phyloP scores from a whole-genome alignment of 345 rosid species.

The Heritiera fomes region DNA sequence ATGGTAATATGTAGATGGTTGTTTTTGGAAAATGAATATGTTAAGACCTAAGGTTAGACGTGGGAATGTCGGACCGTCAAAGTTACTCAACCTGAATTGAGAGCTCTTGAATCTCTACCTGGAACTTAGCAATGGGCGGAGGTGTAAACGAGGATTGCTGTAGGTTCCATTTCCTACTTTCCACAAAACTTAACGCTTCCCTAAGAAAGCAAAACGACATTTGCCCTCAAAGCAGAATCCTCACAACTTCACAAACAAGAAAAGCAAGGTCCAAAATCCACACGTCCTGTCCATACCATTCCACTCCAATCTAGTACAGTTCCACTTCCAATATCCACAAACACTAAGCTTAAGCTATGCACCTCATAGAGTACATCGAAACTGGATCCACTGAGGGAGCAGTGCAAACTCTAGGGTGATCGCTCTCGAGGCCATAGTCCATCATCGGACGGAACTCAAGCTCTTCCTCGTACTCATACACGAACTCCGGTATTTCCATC shows the following conservation, averaged over 20 bases:
- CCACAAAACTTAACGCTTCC: not conserved
- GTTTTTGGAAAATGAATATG: not conserved
- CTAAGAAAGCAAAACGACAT: too few relatives aligned
- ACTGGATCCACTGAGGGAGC: conserved; percentile 30
- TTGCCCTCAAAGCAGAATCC: too few relatives aligned
- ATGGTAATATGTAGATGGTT: not conserved
- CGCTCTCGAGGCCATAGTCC: conserved; percentile 58
- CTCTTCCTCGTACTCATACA: conserved; percentile 51
- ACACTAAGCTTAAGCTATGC: conserved; percentile 37
- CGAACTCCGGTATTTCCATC: conserved; percentile 60
- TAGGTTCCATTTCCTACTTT: not conserved
- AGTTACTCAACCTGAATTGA: not conserved
- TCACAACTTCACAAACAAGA: not conserved
- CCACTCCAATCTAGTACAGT: not conserved
- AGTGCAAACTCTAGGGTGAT: conserved; percentile 42
- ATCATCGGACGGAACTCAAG: conserved; percentile 44
- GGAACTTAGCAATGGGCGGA: not conserved
- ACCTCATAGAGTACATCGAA: conserved; percentile 48
- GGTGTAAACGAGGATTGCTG: not conserved
- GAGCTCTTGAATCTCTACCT: not conserved
- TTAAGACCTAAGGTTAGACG: not conserved
- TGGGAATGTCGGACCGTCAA: not conserved
- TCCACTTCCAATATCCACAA: not conserved
- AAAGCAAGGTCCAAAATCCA: too few relatives aligned
- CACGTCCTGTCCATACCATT: too few relatives aligned